Percentiles rank a stretch among this genome's conserved stretches.
These are phyloP conservation scores for Penicillium palitans DNA, from an alignment of 2,329 filamentous ascomycete species.

Conservation along the genomic window DNA sequence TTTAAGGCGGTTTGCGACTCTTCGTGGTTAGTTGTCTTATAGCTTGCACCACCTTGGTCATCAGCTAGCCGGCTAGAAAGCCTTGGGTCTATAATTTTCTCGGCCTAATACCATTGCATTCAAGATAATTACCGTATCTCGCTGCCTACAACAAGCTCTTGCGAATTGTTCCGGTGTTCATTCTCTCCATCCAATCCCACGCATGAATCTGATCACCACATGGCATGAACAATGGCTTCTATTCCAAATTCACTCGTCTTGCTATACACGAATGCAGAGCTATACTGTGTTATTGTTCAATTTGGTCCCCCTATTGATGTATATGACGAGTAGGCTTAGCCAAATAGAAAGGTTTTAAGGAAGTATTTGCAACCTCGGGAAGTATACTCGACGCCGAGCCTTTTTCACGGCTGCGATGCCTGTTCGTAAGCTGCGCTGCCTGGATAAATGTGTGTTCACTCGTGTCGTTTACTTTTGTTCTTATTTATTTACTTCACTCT, in stretches of 20 bases:
- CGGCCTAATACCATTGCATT: background rate
- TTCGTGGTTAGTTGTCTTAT: no score
- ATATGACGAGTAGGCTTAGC: background rate
- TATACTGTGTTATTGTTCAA: no score
- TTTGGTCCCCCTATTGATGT: no score
- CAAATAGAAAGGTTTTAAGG: background rate
- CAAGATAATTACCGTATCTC: background rate
- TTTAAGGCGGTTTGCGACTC: no score
- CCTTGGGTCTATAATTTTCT: background rate
- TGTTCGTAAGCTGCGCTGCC: background rate
- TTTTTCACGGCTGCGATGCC: background rate
- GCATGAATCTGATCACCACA: no score
- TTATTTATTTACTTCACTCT: background rate
- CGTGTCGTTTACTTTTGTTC: background rate
- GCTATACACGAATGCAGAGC: background rate
- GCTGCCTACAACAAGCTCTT: background rate
- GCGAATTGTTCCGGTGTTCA: background rate
- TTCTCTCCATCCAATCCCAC: no score
- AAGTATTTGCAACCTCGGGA: background rate
- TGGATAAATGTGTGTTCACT: no score
- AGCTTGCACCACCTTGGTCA: no score
- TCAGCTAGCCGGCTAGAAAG: no score
- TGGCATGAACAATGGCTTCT: background rate
- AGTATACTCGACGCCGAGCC: background rate
- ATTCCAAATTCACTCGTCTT: background rate